Percentiles rank a stretch among this genome's conserved stretches.
Evolutionary conservation across 2,329 filamentous ascomycete genomes (phyloP).

Genomic region (Microdochium paspali): DNA sequence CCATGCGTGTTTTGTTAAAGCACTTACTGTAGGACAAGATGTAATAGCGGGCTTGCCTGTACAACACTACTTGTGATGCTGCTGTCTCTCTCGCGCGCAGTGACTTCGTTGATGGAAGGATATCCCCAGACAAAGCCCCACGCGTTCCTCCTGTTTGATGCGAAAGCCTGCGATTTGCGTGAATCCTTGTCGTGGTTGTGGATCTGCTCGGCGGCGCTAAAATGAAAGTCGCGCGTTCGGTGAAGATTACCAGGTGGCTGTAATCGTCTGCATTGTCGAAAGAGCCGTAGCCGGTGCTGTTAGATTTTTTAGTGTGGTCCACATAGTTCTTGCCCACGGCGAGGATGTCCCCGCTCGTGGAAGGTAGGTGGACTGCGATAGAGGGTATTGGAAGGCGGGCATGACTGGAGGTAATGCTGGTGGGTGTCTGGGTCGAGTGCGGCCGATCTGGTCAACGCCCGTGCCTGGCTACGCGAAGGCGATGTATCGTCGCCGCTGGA

Average conservation of each 20-base stretch:
- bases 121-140: constrained; percentile 38
- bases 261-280: constrained; percentile 43
- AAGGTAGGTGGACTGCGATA: constrained; percentile 30
- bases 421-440: constrained; percentile 33
- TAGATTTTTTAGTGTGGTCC: constrained; percentile 49
- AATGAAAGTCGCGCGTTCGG: constrained; percentile 31
- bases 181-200: constrained; percentile 29
- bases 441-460: constrained; percentile 24
- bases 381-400: constrained; percentile 20
- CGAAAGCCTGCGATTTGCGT: constrained; percentile 34
- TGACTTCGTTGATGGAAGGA: constrained; percentile 46
- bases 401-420: constrained; percentile 26
- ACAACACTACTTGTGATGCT: constrained; percentile 36
- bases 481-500: constrained; percentile 14
- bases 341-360: constrained; percentile 40
- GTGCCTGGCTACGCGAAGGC: constrained; percentile 18
- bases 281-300: constrained; percentile 42
- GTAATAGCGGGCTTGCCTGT: constrained; percentile 41
- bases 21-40: constrained; percentile 33
- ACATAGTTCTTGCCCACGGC: constrained; percentile 48
- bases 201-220: constrained; percentile 36
- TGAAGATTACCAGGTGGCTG: constrained; percentile 40
- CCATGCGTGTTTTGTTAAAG: too few relatives aligned
- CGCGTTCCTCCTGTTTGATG: constrained; percentile 34
- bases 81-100: constrained; percentile 40